A percentile compares a stretch with the other conserved stretches of the same genome.
Conservation (phyloP, 2,329 filamentous ascomycete species). For the Didymella arachidicola region DNA sequence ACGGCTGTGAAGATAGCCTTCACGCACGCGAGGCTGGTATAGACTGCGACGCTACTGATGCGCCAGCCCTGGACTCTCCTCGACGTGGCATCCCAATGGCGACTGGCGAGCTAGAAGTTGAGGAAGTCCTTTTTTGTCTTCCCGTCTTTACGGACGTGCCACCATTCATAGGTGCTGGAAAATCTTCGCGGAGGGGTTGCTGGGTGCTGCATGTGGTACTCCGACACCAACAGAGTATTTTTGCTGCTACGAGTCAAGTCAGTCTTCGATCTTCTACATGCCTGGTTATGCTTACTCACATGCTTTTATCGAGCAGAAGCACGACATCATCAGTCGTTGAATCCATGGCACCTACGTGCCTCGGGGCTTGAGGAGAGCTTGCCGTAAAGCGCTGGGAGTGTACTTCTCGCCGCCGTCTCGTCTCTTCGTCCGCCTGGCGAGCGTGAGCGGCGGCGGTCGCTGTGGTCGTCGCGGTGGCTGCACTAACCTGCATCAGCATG, state of each 20-base stretch:
- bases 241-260: conserved; percentile 54
- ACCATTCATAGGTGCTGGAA: conserved; percentile 58
- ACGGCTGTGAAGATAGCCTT: conserved; percentile 2
- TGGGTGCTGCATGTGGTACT: conserved; percentile 52
- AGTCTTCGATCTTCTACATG: too few species aligned
- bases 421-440: too few species aligned
- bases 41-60: conserved; percentile 3
- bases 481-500: conserved; percentile 57
- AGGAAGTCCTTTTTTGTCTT: conserved; percentile 2
- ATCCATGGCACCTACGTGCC: neutral
- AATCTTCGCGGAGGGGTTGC: conserved; percentile 59
- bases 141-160: too few species aligned
- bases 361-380: conserved; percentile 45
- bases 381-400: conserved; percentile 42
- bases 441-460: too few species aligned
- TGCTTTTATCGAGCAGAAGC: too few species aligned
- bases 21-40: conserved; percentile 12
- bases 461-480: too few species aligned
- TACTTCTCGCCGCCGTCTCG: conserved; percentile 32
- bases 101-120: conserved; percentile 14
- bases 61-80: conserved; percentile 2
- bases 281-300: too few species aligned
- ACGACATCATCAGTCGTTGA: too few species aligned
- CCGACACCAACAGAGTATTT: conserved; percentile 53
- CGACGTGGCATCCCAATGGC: neutral